Base-by-base conservation (phyloP, 2,329 filamentous ascomycete genomes). In the Fusarium hainanense region DNA sequence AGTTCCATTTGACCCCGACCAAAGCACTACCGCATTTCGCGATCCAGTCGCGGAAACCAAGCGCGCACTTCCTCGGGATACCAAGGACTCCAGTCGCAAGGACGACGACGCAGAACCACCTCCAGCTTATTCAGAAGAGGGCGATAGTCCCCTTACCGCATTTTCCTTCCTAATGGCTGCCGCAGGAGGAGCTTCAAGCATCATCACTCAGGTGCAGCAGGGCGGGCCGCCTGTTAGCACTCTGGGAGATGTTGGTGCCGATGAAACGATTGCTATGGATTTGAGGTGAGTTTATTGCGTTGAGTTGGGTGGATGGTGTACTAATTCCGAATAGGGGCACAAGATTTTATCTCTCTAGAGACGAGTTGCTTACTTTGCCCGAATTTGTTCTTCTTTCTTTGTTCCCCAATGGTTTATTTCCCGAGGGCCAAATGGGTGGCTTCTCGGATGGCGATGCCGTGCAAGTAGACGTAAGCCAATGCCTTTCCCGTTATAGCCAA, bases 191-290 rank as follows among this genome's bases (percentile, higher is more conserved):
- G 93, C 94, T 75, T 92, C 94, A 85, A 98, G 96, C 88, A 97
- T 99, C 79, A 97, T 99, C 84, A 99, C 96, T 82, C 96, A 99
- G 85, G 96, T 99, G 75, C 94, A 97, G 79, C 96, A 99, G 82
- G 92, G 92, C 72, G 94, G 92, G 52, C 92, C 94, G 75, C 92
- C 94, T 40, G 89, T 98, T 74, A 97, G 96, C 81, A 92, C 93
- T 58, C 86, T 98, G 66, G 93, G 93, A 88, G 90, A 93, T 90
- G 91, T 92, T 69, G 91, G 91, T 67, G 91, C 92, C 66, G 95
- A 98, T 83, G 95, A 98, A 83, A 95, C 96, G 69, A 97, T 98
- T 73, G 93, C 92, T 34, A 90, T 98, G 82, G 95, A 98, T 82
- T 87, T 98, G 75, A 90, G 95, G 95, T 97, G 89, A 75, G 86